Evolutionary conservation across 2,329 filamentous ascomycete species (phyloP), one percentile per base, ranked within the genome.

Genomic region (Teratosphaeria viscida): DNA sequence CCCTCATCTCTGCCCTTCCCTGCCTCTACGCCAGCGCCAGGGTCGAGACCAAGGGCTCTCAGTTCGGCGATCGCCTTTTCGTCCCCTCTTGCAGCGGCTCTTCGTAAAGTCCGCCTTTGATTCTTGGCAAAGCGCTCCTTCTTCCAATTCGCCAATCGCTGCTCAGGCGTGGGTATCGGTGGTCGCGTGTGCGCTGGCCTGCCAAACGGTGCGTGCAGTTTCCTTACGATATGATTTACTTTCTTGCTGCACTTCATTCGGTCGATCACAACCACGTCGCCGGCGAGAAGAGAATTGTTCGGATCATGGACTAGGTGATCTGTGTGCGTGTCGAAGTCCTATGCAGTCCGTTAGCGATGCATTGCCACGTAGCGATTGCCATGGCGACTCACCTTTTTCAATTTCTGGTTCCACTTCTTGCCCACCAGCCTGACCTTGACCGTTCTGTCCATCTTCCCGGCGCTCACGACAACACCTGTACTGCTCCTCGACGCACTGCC

Each of bases 271-370:
- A 94, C 83, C 2, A 92, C 83, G 72, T 94, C 89, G 70, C 89
- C 89, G 56, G 82, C 81, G 60, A 85, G 81, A 43, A 91, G 81
- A 29, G 87, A 90, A 66, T 85, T 82, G 72, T 83, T 84, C 32
- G 89, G 89, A 73, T 94, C 89, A 77, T 90, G 87, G 43, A 92
- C 88, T 34, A 92, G 83, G 71, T 87, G 81, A 65, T 84, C 81
- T 64, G 81, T 78, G 26, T 83, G 82, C 53, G 81, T 77, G 68
- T 85, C 81, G 73, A 88, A 92, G 76, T 81, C 78, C 85, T 87
- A 65, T 23, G 32, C 26, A 39, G 23, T n/a, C 7, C 35, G 1
- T 55, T 39, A 60, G 55, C 52, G 26, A 37, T 29, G 16, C 32
- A 29, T 32, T 52, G 59, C 27, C 56, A 29, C 54, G 35, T 53